Conservation (phyloP, 495 filamentous ascomycete species). For the Massariosphaeria phaeospora region DNA sequence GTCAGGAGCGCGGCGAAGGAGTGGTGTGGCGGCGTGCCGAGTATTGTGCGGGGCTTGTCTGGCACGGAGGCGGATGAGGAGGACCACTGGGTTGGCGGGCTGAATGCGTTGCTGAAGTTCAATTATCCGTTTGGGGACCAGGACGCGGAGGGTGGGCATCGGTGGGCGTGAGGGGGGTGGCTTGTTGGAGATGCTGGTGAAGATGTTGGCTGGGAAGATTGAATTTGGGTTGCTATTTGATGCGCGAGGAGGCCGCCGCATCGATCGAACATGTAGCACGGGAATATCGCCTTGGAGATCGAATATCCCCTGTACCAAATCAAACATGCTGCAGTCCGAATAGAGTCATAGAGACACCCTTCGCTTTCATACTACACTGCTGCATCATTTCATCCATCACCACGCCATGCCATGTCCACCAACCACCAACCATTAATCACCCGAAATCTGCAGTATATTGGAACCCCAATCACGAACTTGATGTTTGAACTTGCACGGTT, state of each 20-base stretch:
- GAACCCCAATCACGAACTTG: no score
- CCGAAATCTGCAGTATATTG: no score
- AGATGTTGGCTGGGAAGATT: background rate
- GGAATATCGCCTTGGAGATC: no score
- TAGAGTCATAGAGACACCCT: no score
- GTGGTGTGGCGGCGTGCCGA: conserved; percentile 65
- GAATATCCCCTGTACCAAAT: no score
- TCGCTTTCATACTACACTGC: no score
- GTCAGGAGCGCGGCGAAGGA: conserved; percentile 51
- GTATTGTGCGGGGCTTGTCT: conserved; percentile 52
- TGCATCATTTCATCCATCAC: no score
- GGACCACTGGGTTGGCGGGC: conserved; percentile 93
- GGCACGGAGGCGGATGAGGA: conserved; percentile 46
- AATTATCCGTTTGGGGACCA: conserved; percentile 95
- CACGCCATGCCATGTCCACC: no score
- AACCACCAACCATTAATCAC: no score
- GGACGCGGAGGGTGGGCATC: conserved; percentile 6
- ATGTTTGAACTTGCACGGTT: background rate
- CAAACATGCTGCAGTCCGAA: no score
- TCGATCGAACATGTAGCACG: no score
- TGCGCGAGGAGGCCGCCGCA: no score
- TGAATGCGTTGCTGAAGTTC: conserved; percentile 94
- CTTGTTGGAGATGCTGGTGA: background rate
- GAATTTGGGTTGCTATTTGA: background rate
- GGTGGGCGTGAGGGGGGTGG: background rate